Conservation (phyloP, 371 early-diverging fungal species). For the Rhizopus stolonifer region DNA sequence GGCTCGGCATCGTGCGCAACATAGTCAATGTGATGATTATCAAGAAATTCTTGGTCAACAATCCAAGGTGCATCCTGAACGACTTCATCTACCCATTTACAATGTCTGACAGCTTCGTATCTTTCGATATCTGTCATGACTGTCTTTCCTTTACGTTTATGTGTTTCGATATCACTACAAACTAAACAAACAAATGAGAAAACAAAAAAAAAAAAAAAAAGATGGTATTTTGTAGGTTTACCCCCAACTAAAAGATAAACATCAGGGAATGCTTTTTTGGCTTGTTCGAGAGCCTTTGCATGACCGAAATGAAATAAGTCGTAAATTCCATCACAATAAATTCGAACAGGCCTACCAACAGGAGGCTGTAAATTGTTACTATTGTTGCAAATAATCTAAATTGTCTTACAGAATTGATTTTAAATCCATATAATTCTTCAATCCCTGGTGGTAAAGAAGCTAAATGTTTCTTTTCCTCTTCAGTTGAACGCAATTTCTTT, state of each 20-base stretch:
- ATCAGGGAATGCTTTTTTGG: constrained; percentile 87
- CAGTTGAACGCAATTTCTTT: constrained; percentile 19
- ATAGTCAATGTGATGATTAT: constrained; percentile 89
- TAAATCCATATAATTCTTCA: constrained; percentile 31
- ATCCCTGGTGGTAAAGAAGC: constrained; percentile 25
- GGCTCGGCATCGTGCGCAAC: constrained; percentile 98
- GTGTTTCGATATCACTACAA: constrained; percentile 83
- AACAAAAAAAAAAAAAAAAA: too few species aligned
- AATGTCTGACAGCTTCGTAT: constrained; percentile 89
- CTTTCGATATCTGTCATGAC: constrained; percentile 90
- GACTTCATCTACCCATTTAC: constrained; percentile 96
- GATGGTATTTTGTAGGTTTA: constrained; percentile 17
- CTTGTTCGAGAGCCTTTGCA: constrained; percentile 90
- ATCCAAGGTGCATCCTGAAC: constrained; percentile 90
- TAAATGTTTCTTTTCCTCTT: constrained; percentile 10
- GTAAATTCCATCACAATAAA: constrained; percentile 94
- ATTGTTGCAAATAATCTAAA: neutral
- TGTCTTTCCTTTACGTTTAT: constrained; percentile 88
- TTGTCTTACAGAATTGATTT: constrained; percentile 26
- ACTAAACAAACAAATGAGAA: constrained; percentile 52
- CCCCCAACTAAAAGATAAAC: constrained; percentile 90
- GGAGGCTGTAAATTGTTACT: constrained; percentile 52
- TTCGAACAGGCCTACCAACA: constrained; percentile 73
- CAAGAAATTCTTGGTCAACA: constrained; percentile 85
- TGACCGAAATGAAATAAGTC: constrained; percentile 97